Conservation (phyloP, 2,329 filamentous ascomycete species). For the Pseudogymnoascus sp. region DNA sequence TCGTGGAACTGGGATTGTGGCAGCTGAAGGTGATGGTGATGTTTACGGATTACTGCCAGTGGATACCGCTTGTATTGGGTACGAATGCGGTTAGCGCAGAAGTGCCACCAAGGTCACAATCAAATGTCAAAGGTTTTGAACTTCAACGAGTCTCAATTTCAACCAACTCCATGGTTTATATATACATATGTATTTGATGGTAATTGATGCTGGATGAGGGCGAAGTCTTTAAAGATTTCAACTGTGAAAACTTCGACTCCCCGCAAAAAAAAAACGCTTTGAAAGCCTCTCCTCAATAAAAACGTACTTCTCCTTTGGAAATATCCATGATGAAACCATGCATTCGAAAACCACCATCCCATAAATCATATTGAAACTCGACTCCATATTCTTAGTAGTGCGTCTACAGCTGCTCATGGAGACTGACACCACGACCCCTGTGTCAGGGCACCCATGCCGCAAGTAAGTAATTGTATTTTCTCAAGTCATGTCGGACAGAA, state of each 20-base stretch:
- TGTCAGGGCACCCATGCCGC: not conserved
- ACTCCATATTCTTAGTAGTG: not conserved
- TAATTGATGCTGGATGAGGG: not conserved
- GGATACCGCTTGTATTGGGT: not conserved
- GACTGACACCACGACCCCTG: not conserved
- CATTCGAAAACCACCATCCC: not conserved
- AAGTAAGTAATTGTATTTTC: too few relatives aligned
- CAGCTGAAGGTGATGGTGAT: not conserved
- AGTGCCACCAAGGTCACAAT: conserved; percentile 5
- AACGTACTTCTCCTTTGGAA: not conserved
- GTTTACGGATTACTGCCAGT: not conserved
- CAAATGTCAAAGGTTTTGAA: not conserved
- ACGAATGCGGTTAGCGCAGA: not conserved
- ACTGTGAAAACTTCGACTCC: not conserved
- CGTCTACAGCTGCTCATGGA: not conserved
- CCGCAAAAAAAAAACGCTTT: not conserved
- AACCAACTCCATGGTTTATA: not conserved
- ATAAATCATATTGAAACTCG: not conserved
- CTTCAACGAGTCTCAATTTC: not conserved
- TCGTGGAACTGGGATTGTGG: not conserved
- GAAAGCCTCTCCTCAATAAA: not conserved
- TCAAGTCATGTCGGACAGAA: too few relatives aligned
- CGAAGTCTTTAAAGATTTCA: not conserved
- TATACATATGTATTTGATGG: not conserved
- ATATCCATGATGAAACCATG: not conserved